phyloP scores from a whole-genome alignment of 2,329 filamentous ascomycete genomes.

The Cytospora piceae region DNA sequence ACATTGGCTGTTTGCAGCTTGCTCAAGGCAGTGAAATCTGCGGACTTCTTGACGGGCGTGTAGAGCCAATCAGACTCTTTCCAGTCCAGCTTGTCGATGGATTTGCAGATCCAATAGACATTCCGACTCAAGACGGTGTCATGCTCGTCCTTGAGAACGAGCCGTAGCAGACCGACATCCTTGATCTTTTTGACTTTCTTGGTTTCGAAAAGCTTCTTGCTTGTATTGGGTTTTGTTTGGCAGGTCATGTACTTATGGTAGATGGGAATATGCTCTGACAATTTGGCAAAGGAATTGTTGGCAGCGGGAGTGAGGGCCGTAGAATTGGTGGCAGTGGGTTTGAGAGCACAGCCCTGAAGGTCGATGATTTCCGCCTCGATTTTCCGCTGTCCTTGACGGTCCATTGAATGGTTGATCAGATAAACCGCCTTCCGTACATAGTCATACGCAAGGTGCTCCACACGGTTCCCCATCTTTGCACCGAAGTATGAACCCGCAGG shows the following conservation, averaged over 20 bases:
- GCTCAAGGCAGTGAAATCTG: conserved; percentile 51
- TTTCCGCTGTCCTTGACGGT: conserved; percentile 43
- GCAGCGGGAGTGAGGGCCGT: not conserved
- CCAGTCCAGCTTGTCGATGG: conserved; percentile 58
- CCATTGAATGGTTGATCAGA: conserved; percentile 58
- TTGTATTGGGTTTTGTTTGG: conserved; percentile 50
- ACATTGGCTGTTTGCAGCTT: conserved; percentile 45
- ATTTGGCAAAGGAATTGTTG: not conserved
- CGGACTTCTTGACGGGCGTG: conserved; percentile 58
- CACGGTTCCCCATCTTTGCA: conserved; percentile 52
- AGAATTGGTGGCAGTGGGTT: conserved; percentile 39
- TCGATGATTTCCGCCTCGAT: conserved; percentile 56
- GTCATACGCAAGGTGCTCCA: conserved; percentile 61
- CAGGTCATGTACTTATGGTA: conserved; percentile 38
- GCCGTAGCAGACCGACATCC: conserved; percentile 54
- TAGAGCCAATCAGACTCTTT: conserved; percentile 59
- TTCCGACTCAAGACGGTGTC: conserved; percentile 53
- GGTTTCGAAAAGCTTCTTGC: conserved; percentile 40
- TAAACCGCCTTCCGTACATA: conserved; percentile 52
- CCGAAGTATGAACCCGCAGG: conserved; percentile 64
- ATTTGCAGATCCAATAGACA: conserved; percentile 60
- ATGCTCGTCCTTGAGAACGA: conserved; percentile 49
- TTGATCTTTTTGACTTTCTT: conserved; percentile 39
- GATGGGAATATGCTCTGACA: conserved; percentile 36
- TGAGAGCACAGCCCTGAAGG: conserved; percentile 48